These are phyloP conservation scores for Salinomyces thailandicus DNA, from an alignment of 2,329 filamentous ascomycete genomes.

Conservation along the genomic window DNA sequence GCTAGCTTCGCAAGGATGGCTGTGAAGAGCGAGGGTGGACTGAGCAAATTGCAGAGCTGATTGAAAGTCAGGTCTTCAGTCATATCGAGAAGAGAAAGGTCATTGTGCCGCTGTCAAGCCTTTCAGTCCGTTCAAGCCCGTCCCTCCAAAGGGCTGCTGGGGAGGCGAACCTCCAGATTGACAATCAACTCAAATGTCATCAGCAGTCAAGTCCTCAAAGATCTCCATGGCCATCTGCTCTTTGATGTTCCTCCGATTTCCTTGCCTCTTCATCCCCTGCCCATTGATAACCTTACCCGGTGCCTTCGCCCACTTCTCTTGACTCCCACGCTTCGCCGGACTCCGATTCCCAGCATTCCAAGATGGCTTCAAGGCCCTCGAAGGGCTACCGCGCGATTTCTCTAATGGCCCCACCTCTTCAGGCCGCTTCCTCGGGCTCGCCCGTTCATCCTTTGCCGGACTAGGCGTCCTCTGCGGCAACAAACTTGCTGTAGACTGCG, in stretches of 20 bases:
- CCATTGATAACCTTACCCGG: constrained; percentile 7
- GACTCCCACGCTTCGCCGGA: constrained; percentile 6
- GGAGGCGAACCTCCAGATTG: no score
- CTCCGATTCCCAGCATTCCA: constrained; percentile 8
- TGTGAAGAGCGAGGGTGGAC: no score
- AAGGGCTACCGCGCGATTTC: neutral
- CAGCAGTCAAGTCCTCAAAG: constrained; percentile 20
- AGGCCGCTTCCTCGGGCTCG: constrained; percentile 4
- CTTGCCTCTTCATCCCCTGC: constrained; percentile 7
- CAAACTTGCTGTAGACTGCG: constrained; percentile 13
- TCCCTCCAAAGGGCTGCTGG: no score
- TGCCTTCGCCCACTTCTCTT: constrained; percentile 3
- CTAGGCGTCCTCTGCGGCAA: constrained; percentile 5
- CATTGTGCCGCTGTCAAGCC: no score
- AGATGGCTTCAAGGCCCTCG: constrained; percentile 6
- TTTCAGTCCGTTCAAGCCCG: no score
- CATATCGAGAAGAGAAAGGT: no score
- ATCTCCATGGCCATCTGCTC: constrained; percentile 22
- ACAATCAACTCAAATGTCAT: constrained; percentile 10
- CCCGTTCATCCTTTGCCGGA: constrained; percentile 2
- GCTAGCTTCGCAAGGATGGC: no score
- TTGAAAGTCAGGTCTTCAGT: no score
- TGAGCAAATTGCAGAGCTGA: no score
- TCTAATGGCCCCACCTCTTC: neutral
- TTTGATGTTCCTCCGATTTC: constrained; percentile 6